A percentile compares a stretch with the other conserved stretches of the same genome.
These are phyloP conservation scores for Daldinia concentrica DNA, from an alignment of 495 filamentous ascomycete genomes.

Conservation along the genomic window DNA sequence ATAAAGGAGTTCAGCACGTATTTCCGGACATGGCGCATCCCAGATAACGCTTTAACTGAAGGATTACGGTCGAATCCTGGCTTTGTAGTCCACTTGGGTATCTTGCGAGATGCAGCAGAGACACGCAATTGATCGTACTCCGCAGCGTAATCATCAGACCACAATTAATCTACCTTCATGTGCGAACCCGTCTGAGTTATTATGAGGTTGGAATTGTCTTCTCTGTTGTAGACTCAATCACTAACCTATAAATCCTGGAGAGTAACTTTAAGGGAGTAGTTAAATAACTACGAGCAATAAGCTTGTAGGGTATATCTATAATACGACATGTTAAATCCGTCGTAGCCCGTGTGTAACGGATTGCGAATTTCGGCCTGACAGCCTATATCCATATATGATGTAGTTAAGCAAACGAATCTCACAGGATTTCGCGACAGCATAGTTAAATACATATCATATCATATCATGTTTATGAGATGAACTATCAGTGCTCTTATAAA, in stretches of 20 bases:
- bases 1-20: slow-evolving; percentile 67
- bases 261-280: background rate
- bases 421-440: background rate
- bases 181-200: slow-evolving; percentile 7
- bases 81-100: slow-evolving; percentile 73
- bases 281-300: background rate
- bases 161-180: slow-evolving; percentile 1
- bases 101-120: slow-evolving; percentile 53
- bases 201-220: background rate
- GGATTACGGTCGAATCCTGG: slow-evolving; percentile 67
- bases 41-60: slow-evolving; percentile 61
- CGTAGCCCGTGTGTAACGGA: background rate
- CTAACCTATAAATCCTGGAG: background rate
- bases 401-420: background rate
- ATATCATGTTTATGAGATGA: background rate
- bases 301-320: background rate
- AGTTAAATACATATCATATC: background rate
- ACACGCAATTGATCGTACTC: slow-evolving; percentile 23
- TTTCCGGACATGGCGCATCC: slow-evolving; percentile 83
- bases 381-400: background rate
- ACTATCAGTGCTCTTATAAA: background rate
- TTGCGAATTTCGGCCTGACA: background rate
- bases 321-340: background rate
- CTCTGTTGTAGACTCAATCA: background rate
- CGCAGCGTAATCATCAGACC: slow-evolving; percentile 18